Evolutionary conservation across 129 eudicot species (phyloP).

Genomic region (Pulicaria dysenterica): DNA sequence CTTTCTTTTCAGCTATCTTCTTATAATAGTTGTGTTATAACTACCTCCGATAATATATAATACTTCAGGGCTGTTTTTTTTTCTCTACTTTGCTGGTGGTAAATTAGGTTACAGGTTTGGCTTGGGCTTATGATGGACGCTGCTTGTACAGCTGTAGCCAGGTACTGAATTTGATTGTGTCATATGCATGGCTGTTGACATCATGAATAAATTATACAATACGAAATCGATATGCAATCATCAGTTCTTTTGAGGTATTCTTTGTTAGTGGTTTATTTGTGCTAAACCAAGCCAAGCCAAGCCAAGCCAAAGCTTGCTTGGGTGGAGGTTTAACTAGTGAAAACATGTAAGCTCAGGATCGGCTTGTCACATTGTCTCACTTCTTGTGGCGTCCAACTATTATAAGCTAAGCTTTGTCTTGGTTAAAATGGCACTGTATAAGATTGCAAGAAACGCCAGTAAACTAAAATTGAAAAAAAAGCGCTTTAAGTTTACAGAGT

Average conservation of each 20-base stretch:
- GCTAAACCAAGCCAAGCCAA: too few relatives aligned
- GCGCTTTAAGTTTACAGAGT: background rate
- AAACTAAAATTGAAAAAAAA: background rate
- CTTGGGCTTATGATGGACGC: constrained; percentile 89
- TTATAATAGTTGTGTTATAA: constrained; percentile 3
- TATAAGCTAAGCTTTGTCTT: background rate
- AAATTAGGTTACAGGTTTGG: constrained; percentile 78
- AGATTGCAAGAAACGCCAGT: background rate
- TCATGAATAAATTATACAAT: background rate
- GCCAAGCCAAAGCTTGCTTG: too few relatives aligned
- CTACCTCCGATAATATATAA: background rate
- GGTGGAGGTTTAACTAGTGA: too few relatives aligned
- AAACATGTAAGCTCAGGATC: background rate
- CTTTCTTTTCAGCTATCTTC: background rate
- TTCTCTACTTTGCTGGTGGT: constrained; percentile 10
- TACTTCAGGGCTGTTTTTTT: background rate
- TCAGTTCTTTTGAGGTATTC: too few relatives aligned
- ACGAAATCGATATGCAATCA: background rate
- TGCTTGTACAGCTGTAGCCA: constrained; percentile 94
- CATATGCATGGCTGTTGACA: constrained; percentile 2
- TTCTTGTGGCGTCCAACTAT: background rate
- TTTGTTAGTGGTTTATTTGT: too few relatives aligned
- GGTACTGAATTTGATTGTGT: constrained; percentile 44
- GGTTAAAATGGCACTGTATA: background rate
- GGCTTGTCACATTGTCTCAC: background rate